Percentiles rank a stretch among this genome's conserved stretches.
Evolutionary conservation across 371 early-diverging fungal species (phyloP).

Genomic region (Coemansia sp.): DNA sequence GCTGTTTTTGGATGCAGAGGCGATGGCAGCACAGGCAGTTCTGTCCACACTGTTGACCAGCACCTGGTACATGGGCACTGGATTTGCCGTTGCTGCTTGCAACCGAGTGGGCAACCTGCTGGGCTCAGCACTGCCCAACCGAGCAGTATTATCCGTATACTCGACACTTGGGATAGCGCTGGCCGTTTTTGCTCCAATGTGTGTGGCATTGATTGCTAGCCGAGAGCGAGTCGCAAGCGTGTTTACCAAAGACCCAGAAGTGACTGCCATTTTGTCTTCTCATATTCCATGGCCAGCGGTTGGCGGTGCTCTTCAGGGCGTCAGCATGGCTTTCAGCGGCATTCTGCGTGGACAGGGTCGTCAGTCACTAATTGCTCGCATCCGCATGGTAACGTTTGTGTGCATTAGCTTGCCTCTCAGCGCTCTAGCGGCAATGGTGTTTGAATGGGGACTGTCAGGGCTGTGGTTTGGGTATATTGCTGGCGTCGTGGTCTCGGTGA

Average conservation of each 20-base stretch:
- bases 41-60: constrained; percentile 47
- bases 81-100: constrained; percentile 68
- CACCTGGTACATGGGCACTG: constrained; percentile 49
- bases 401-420: constrained; percentile 66
- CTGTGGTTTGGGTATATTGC: constrained; percentile 41
- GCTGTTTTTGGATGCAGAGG: constrained; percentile 66
- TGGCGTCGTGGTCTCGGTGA: constrained; percentile 8
- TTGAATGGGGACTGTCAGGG: constrained; percentile 40
- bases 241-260: constrained; percentile 55
- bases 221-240: constrained; percentile 53
- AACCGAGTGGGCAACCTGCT: constrained; percentile 80
- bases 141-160: constrained; percentile 45
- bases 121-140: constrained; percentile 53
- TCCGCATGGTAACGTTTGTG: constrained; percentile 63
- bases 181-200: constrained; percentile 51
- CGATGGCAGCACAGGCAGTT: constrained; percentile 85
- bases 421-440: constrained; percentile 43
- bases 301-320: constrained; percentile 65
- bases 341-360: constrained; percentile 74
- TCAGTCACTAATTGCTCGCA: constrained; percentile 66
- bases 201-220: constrained; percentile 51
- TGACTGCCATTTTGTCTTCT: constrained; percentile 19
- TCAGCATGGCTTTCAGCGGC: constrained; percentile 67
- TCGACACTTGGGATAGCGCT: constrained; percentile 37
- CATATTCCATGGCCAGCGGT: constrained; percentile 38